These are phyloP conservation scores for Pseudozyma pruni DNA, from an alignment of 1,284 basidiomycete genomes.

Conservation along the genomic window DNA sequence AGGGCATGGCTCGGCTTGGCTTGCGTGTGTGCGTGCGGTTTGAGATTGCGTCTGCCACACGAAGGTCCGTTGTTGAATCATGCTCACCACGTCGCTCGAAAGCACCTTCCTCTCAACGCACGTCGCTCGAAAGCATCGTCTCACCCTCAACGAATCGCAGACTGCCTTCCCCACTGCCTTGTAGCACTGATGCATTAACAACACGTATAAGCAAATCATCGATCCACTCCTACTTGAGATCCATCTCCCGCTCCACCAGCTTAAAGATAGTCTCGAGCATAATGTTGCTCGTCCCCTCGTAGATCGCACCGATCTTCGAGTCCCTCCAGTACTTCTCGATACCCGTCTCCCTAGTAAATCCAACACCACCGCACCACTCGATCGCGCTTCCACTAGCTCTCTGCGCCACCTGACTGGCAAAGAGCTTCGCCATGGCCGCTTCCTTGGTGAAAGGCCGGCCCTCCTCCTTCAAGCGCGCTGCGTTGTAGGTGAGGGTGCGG, in stretches of 20 bases:
- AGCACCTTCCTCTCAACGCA: too few relatives aligned
- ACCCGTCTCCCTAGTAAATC: slow-evolving; percentile 84
- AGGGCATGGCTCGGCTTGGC: too few relatives aligned
- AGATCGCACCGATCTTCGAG: slow-evolving; percentile 82
- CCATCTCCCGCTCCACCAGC: slow-evolving; percentile 57
- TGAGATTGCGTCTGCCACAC: too few relatives aligned
- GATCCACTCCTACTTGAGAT: slow-evolving; percentile 57
- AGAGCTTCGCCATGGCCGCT: slow-evolving; percentile 92
- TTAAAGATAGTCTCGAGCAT: slow-evolving; percentile 96
- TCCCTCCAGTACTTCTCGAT: slow-evolving; percentile 87
- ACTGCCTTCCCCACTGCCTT: too few relatives aligned
- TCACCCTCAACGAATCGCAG: too few relatives aligned
- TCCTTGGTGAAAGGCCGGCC: slow-evolving; percentile 91
- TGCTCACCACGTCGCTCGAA: too few relatives aligned
- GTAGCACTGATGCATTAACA: too few relatives aligned
- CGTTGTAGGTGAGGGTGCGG: slow-evolving; percentile 94
- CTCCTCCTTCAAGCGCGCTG: slow-evolving; percentile 90
- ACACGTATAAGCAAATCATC: too few relatives aligned
- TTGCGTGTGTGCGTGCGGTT: too few relatives aligned
- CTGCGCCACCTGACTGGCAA: slow-evolving; percentile 87
- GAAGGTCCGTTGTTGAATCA: too few relatives aligned
- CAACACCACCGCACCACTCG: slow-evolving; percentile 95
- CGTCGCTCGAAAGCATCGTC: too few relatives aligned
- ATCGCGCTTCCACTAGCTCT: slow-evolving; percentile 87
- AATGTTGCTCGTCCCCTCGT: slow-evolving; percentile 85